Conservation (phyloP, 1,284 basidiomycete species). For the Fomitiporia mediterranea region DNA sequence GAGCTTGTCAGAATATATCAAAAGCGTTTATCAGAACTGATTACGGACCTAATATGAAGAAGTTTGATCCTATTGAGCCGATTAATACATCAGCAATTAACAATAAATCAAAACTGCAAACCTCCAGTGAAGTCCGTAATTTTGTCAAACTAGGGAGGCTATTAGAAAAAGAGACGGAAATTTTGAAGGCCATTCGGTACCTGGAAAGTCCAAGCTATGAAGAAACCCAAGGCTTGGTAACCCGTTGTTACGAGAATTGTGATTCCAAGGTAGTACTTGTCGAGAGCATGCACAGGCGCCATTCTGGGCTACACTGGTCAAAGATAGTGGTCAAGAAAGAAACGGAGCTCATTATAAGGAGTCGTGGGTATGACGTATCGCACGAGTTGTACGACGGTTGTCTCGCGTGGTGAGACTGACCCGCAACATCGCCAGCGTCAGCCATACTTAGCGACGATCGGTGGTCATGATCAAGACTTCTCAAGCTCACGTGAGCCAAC, state of each 20-base stretch:
- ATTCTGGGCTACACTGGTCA: slow-evolving; percentile 25
- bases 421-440: neutral
- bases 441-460: neutral
- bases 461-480: neutral
- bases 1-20: neutral
- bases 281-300: slow-evolving; percentile 49
- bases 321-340: neutral
- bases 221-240: slow-evolving; percentile 64
- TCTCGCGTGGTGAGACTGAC: slow-evolving; percentile 5
- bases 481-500: neutral
- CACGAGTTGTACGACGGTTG: neutral
- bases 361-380: neutral
- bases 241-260: slow-evolving; percentile 63
- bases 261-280: slow-evolving; percentile 62
- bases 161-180: neutral
- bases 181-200: slow-evolving; percentile 23
- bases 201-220: slow-evolving; percentile 62
- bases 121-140: slow-evolving; percentile 67
- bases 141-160: slow-evolving; percentile 53
- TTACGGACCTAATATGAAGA: slow-evolving; percentile 56
- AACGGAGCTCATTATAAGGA: neutral
- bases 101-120: slow-evolving; percentile 25
- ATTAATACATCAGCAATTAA: slow-evolving; percentile 4
- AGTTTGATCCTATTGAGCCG: slow-evolving; percentile 52
- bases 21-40: neutral